Base-by-base conservation (phyloP, 805 yeast species). In the Nakazawaea pomicola region DNA sequence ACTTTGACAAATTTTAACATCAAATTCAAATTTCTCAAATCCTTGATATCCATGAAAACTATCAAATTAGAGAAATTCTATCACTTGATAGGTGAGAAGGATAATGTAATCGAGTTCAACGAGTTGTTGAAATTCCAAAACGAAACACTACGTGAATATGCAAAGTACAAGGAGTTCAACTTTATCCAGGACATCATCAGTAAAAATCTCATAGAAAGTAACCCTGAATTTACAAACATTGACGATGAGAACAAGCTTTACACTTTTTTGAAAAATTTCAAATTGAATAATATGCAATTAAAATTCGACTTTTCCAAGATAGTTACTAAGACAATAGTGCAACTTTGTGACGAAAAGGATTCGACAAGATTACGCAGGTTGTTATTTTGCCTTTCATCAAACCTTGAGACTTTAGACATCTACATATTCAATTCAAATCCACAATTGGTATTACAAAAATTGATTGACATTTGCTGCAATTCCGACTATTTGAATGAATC, bases 191-290 rank as follows among this genome's bases (percentile, higher is more conserved):
- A 46, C 6, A 55, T 56, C 17, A 40, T 70, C 17, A 44, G 46
- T 7, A 47, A 57, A 32, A 50, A 57, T 1, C 48, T 68, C 10
- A 37, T 56, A 24, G 70, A 66, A 28, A 62, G 65, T 7, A 65
- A 72, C 40, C 70, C 72, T 14, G 81, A 76, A 43, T 68, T 72
- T 46, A 65, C 64, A 2, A 57, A 75, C 0, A 57, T 68, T 21
- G 72, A 80, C 34, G 78, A 74, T 44, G 75, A 86, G 7, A 37
- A 42, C 38, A 37, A 37, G 54, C 83, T 56, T 41, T 68, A 46
- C 66, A 72, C 50, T 59, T 83, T 61, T 43, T 84, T 45, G 52
- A 57, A 42, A 49, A 68, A 55, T 4, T 33, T 42, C 41, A 33
- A 37, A 17, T 62, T 83, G 61, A 59, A 62, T 14, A 64, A 72